Evolutionary conservation across 176 grass and related monocot genomes (phyloP), one percentile per base, ranked within the genome.

Genomic region (Raddia distichophylla): DNA sequence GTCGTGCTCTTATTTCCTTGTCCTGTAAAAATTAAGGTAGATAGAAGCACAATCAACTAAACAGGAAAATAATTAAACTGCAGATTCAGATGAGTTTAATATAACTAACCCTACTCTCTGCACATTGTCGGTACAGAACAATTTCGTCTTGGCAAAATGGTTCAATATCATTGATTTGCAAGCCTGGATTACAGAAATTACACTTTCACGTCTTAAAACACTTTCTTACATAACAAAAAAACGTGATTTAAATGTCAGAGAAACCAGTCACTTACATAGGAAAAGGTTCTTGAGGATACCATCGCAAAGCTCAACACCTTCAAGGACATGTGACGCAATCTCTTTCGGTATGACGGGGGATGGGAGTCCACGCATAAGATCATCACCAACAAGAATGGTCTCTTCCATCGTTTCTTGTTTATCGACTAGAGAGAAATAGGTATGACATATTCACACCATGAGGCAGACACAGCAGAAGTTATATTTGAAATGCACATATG

Each of bases 61-160:
- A 37, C 57, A 74, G 44, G 44, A 64, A 77, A 66, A 47, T 45
- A 73, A 59, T 37, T 48, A 71, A 70, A 46, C 34, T 19, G 60
- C 44, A 77, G 9, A 43, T 62, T 69, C 35, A 72, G 73, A 72
- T 65, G 48, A 3, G 64, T 56, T 62, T 59, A 73, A 83, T 51
- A 80, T 47, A 60, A 83, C 95, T 84, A 67, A 95, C 93, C 87
- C 93, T 78, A 89, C 85, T 91, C 82, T 88, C 91, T 71, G 85
- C 84, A 78, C 96, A 95, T 62, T 95, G 86, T 55, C 69, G 80
- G 74, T 99, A 99, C 77, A 99, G 37, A 16, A 99, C 91, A 67
- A 99, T 95, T 85, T 93, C 96, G 61, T 99, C 93, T 86, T 93
- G 93, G 54, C 93, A 99, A 90, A 99, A 95, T 82, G 96, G 96